phyloP scores from a whole-genome alignment of 2,329 filamentous ascomycete genomes.

The Aspergillus sp. region DNA sequence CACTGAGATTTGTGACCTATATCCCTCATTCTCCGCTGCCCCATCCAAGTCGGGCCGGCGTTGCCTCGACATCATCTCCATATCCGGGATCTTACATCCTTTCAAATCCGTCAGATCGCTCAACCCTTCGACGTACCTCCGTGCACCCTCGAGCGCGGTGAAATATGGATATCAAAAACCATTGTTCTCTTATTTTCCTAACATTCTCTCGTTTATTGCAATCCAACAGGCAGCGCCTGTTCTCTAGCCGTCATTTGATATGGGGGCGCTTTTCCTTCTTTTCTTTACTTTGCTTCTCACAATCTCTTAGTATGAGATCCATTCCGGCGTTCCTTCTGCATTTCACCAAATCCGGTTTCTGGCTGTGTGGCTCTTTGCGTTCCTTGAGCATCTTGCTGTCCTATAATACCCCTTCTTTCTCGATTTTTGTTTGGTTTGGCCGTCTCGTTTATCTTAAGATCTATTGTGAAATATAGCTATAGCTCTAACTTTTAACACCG shows the following conservation, averaged over 20 bases:
- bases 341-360: neutral
- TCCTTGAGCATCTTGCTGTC: neutral
- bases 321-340: neutral
- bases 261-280: conserved; percentile 13
- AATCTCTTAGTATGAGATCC: neutral
- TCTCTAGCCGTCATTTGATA: conserved; percentile 1
- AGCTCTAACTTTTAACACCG: neutral
- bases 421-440: neutral
- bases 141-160: conserved; percentile 23
- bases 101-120: conserved; percentile 14
- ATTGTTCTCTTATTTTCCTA: neutral
- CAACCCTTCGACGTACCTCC: conserved; percentile 15
- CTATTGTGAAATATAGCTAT: neutral
- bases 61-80: conserved; percentile 10
- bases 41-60: conserved; percentile 11
- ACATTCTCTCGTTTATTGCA: neutral
- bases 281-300: conserved; percentile 2
- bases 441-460: neutral
- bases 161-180: neutral
- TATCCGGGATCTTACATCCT: conserved; percentile 18
- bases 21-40: conserved; percentile 12
- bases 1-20: conserved; percentile 25
- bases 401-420: neutral
- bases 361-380: neutral
- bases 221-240: conserved; percentile 4